These are phyloP conservation scores for Chrysanthemum makinoi DNA, from an alignment of 129 eudicot genomes.

Conservation along the genomic window DNA sequence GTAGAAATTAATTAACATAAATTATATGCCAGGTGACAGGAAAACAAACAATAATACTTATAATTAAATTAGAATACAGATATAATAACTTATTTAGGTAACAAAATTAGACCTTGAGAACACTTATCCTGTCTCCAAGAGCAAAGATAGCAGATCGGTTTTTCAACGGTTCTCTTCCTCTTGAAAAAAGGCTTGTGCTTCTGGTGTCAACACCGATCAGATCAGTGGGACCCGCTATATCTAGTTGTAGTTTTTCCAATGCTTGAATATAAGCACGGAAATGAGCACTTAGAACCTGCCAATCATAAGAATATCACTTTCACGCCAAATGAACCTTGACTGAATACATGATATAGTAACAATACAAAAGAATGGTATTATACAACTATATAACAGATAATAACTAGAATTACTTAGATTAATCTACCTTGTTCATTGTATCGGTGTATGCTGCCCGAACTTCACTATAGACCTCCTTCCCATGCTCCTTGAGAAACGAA, in stretches of 20 bases:
- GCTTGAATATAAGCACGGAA: conserved; percentile 97
- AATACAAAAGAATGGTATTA: background rate
- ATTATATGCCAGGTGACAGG: conserved; percentile 19
- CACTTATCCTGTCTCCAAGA: conserved; percentile 85
- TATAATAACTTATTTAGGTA: background rate
- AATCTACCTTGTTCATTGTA: conserved; percentile 90
- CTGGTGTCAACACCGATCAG: conserved; percentile 91
- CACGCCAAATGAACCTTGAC: background rate
- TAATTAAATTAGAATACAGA: conserved; percentile 2
- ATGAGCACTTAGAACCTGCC: conserved; percentile 93
- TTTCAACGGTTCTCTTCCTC: conserved; percentile 93
- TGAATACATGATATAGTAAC: background rate
- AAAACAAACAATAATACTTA: background rate
- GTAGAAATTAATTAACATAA: conserved; percentile 8
- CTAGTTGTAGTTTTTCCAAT: conserved; percentile 81
- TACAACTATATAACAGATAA: background rate
- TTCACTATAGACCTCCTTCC: conserved; percentile 87
- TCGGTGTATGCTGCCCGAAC: conserved; percentile 93
- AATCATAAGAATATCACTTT: background rate
- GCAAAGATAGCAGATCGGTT: conserved; percentile 98
- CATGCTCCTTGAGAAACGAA: conserved; percentile 87
- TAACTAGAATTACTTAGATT: background rate
- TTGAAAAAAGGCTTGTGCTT: conserved; percentile 80
- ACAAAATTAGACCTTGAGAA: conserved; percentile 64
- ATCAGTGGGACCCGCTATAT: conserved; percentile 91